Base-by-base conservation (phyloP, 306 rosid genomes). In the Boehmeria nivea region DNA sequence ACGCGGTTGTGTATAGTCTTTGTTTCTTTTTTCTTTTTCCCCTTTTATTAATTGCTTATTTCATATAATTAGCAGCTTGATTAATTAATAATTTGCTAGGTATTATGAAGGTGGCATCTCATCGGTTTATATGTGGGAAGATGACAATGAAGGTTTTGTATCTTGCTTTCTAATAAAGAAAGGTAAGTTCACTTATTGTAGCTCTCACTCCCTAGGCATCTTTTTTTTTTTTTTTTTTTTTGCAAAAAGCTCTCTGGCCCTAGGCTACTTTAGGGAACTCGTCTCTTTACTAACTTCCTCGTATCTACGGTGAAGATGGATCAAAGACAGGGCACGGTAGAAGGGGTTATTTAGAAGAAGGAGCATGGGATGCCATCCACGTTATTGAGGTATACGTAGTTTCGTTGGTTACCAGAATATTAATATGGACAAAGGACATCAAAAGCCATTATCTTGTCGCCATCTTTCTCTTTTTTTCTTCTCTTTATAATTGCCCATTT, bases 361-460 rank as follows among this genome's bases (percentile, higher is more conserved):
- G 98, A 64, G 87, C 95, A 53, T 91, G 98, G 98, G 98, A 91
- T 80, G 98, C 98, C 50, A 87, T 91, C 69, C 98, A 91, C 80
- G 96, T 91, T 33, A 87, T 87, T 65, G 95, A 91, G 96, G 96
- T 91, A 73, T 61, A 61, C 36, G 54, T 37, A 61, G 40, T 10
- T 48, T 25, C 22, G 14, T 46, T 59, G 52, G 56, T 28, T 60
- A 26, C 57, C 18, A 48, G 50, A 36, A 51, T 20, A 16, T 57
- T 33, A 2, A 54, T 24, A 38, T 60, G 16, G 38, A 10, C 20
- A 17, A 18, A 50, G 47, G 28, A 48, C 31, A 26, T 59, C 50
- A 59, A 55, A 21, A 48, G 28, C 31, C 12, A 52, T 9, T 15
- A 26, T 17, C 57, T 33, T 53, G 61, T 28, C 3, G 24, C 33